phyloP scores from a whole-genome alignment of 805 yeast genomes.

The Torulaspora quercuum region DNA sequence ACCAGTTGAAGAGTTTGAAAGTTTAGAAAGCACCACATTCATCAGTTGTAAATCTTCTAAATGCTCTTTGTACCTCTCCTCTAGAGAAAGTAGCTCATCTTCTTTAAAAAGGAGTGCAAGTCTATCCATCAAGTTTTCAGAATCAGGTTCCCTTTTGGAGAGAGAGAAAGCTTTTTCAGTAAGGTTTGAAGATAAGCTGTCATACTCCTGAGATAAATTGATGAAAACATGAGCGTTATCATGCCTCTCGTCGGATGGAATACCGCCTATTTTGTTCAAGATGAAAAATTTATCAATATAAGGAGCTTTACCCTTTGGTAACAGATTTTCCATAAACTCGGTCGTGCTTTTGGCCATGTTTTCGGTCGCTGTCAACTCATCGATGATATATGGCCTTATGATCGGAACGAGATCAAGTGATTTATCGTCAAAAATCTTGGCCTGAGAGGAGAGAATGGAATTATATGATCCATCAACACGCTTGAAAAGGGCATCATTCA shows the following conservation, averaged over 20 bases:
- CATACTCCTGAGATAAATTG: conserved; percentile 74
- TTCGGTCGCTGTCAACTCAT: conserved; percentile 46
- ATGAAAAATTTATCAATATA: conserved; percentile 74
- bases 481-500: conserved; percentile 26
- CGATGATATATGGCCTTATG: conserved; percentile 64
- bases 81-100: conserved; percentile 15
- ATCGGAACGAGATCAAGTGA: conserved; percentile 41
- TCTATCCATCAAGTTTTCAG: conserved; percentile 21
- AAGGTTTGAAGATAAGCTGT: conserved; percentile 13
- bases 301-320: conserved; percentile 33
- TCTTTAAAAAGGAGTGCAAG: conserved; percentile 20
- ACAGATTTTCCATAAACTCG: conserved; percentile 33
- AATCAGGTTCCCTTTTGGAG: conserved; percentile 16
- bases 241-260: conserved; percentile 79
- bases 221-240: conserved; percentile 83
- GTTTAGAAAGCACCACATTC: conserved; percentile 48
- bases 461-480: conserved; percentile 16
- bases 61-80: conserved; percentile 45
- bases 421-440: conserved; percentile 12
- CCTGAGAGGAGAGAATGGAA: conserved; percentile 21
- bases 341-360: conserved; percentile 41
- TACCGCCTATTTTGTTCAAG: conserved; percentile 82
- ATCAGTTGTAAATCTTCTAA: conserved; percentile 63
- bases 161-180: conserved; percentile 9
- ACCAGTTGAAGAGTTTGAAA: conserved; percentile 67